phyloP scores from a whole-genome alignment of 768 basidiomycete species.

The Termitomyces sp. region DNA sequence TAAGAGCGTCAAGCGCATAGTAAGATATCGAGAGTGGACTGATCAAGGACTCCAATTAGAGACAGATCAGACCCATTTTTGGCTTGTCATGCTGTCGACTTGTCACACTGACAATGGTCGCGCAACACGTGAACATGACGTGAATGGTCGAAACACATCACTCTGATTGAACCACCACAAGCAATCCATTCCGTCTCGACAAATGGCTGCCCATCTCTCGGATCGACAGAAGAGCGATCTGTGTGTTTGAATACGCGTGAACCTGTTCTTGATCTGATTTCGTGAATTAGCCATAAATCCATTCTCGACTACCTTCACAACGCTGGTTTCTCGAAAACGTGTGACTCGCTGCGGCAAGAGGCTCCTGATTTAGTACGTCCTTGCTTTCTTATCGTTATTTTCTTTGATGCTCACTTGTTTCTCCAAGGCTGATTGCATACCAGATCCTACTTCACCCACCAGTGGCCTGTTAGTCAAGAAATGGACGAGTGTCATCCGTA shows the following conservation, averaged over 20 bases:
- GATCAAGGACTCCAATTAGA: no score
- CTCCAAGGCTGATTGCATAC: conserved; percentile 22
- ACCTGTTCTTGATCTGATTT: neutral
- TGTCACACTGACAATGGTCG: neutral
- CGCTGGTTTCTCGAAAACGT: conserved; percentile 29
- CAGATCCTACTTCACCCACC: conserved; percentile 21
- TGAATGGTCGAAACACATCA: neutral
- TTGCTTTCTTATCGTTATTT: neutral
- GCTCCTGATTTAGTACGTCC: conserved; percentile 14
- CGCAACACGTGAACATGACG: conserved; percentile 6
- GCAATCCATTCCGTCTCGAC: neutral
- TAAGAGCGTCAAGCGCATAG: conserved; percentile 10
- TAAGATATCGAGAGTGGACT: neutral
- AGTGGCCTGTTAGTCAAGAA: conserved; percentile 73
- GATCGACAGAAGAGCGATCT: conserved; percentile 12
- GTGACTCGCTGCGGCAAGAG: conserved; percentile 28
- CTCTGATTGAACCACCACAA: neutral
- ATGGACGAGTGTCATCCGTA: conserved; percentile 77
- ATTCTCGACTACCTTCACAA: conserved; percentile 31
- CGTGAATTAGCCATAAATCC: conserved; percentile 26
- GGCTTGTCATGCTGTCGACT: no score
- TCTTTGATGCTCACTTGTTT: neutral
- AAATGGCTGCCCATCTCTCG: conserved; percentile 9
- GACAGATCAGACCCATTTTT: no score
- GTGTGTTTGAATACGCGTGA: neutral